Evolutionary conservation across 2,329 filamentous ascomycete species (phyloP), one percentile per base, ranked within the genome.

Genomic region (Exophiala mesophila): DNA sequence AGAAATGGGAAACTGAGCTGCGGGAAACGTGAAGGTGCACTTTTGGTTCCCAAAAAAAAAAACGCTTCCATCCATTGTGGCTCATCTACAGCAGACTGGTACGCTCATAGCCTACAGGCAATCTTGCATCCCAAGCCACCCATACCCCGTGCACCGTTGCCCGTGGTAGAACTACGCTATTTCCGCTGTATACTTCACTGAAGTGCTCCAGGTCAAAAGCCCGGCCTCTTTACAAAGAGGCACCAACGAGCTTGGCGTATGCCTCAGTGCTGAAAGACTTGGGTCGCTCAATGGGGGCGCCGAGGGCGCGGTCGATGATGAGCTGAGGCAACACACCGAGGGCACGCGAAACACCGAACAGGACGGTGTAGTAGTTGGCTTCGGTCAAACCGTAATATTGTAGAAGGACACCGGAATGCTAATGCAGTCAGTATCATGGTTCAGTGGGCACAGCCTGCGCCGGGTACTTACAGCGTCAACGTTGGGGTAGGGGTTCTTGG

Each of bases 401-500:
- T 59, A 98, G 87, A 56, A 98, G 87, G 57, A 98, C 92, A 78
- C 92, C 92, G 21, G 89, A 96, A 85, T 97, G 92, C 68, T 72
- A 41, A 17, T 34, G 60, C 33, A 55, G 24, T 44, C n/a, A 23
- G 36, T 15, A 35, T 40, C 26, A 28, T 28, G 23, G n/a, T 6
- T 15, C 23, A 26, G 23, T 26, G 12, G 23, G 23, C 35, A 29
- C 8, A 31, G 12, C 33, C 18, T 17, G 7, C 10, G 23, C 31
- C 10, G n/a, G 20, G 9, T 26, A 54, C 66, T 64, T 64, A 72
- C 68, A 63, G 90, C 89, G 65, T 97, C 90, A 63, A 97, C 89
- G 77, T 97, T 97, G 71, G 92, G 92, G 80, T 79, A 97, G 57
- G 90, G 90, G 85, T 97, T 96, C 86, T 97, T 97, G 78, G 90